phyloP scores from a whole-genome alignment of 257 asterid species.

The Solanum pinnatisectum region DNA sequence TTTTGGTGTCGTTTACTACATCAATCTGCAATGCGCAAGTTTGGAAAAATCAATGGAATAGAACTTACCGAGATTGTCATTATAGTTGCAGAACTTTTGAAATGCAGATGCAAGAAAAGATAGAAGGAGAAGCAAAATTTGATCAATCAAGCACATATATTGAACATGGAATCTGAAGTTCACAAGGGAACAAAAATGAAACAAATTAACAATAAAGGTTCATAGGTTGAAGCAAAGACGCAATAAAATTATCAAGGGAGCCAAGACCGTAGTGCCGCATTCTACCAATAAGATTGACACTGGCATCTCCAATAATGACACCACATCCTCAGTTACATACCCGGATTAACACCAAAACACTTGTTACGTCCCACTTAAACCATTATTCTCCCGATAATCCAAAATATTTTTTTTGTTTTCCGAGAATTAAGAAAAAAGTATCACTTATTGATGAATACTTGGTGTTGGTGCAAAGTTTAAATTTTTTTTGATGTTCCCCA shows the following conservation, averaged over 20 bases:
- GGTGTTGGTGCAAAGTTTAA: no score
- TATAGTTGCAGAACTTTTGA: background rate
- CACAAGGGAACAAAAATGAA: background rate
- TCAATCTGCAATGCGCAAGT: constrained; percentile 47
- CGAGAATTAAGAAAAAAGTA: background rate
- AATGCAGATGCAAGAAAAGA: background rate
- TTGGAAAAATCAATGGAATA: background rate
- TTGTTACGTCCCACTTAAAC: background rate
- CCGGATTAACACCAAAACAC: background rate
- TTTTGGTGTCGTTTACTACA: constrained; percentile 49
- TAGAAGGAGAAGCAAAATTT: background rate
- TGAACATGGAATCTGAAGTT: background rate
- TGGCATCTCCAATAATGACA: background rate
- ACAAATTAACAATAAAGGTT: background rate
- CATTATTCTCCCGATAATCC: no score
- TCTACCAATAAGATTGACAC: background rate
- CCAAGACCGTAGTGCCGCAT: background rate
- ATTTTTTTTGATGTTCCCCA: background rate
- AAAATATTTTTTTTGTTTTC: background rate
- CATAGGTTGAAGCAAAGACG: background rate
- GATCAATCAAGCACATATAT: background rate
- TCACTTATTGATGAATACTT: background rate
- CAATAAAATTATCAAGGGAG: background rate
- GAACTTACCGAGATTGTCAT: background rate
- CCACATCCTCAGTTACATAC: background rate